Evolutionary conservation across 2,329 filamentous ascomycete genomes (phyloP).

Genomic region (Leptographium radiaticola): DNA sequence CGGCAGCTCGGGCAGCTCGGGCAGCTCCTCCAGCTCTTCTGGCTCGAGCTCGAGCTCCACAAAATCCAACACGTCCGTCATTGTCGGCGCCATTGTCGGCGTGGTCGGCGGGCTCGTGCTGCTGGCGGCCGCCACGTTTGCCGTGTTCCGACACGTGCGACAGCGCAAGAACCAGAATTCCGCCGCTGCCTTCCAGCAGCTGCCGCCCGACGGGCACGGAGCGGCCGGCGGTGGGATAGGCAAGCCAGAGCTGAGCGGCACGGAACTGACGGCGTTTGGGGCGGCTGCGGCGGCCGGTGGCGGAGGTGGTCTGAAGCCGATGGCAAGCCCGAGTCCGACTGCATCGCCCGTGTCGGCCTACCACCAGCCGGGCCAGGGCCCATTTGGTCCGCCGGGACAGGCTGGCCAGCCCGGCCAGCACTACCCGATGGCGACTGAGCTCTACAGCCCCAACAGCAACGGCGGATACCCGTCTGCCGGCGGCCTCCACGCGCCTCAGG

Average conservation of each 20-base stretch:
- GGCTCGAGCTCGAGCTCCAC: conserved; percentile 1
- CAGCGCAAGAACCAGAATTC: conserved; percentile 12
- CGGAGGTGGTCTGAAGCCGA: conserved; percentile 9
- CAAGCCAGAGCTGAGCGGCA: conserved; percentile 20
- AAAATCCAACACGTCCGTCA: conserved; percentile 18
- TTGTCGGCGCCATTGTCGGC: conserved; percentile 22
- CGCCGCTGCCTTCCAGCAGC: conserved; percentile 6
- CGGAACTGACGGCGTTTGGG: conserved; percentile 9
- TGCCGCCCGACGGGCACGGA: conserved; percentile 2
- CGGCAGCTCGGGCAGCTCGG: background rate
- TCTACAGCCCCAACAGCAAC: conserved; percentile 7
- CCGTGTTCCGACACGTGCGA: conserved; percentile 17
- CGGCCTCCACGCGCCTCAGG: background rate
- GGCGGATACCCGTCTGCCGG: background rate
- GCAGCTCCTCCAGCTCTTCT: background rate
- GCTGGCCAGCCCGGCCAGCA: too few relatives aligned
- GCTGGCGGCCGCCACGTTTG: conserved; percentile 23
- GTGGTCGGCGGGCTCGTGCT: conserved; percentile 18
- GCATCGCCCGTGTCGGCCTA: conserved; percentile 17
- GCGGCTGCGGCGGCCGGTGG: conserved; percentile 7
- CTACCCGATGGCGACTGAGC: conserved; percentile 10
- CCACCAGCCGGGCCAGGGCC: conserved; percentile 8
- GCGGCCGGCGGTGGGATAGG: conserved; percentile 12
- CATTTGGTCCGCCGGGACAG: too few relatives aligned
- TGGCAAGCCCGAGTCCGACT: conserved; percentile 16